Evolutionary conservation across 169 alveolate species (phyloP).

Genomic region (Cryptosporidium sp.): DNA sequence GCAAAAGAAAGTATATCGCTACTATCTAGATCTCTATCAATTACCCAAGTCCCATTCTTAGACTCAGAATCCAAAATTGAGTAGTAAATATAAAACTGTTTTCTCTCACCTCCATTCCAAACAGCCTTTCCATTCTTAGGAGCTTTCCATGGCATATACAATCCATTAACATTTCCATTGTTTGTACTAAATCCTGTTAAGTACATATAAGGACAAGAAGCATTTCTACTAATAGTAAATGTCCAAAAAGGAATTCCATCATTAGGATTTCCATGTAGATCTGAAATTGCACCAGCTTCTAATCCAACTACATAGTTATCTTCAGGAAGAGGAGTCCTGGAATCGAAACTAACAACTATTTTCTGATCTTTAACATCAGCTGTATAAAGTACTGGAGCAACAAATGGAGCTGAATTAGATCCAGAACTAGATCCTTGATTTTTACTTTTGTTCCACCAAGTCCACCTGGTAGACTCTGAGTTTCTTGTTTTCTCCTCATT

Average conservation of each 20-base stretch:
- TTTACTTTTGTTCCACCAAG: constrained; percentile 73
- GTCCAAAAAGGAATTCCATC: constrained; percentile 62
- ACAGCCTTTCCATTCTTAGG: constrained; percentile 77
- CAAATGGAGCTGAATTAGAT: background rate
- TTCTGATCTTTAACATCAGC: constrained; percentile 78
- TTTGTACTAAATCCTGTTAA: constrained; percentile 80
- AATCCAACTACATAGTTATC: constrained; percentile 78
- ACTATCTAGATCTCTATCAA: constrained; percentile 79
- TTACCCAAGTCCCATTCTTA: constrained; percentile 79
- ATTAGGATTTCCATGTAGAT: constrained; percentile 79
- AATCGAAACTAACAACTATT: constrained; percentile 76
- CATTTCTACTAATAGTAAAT: constrained; percentile 78
- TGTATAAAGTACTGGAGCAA: constrained; percentile 31
- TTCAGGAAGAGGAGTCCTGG: constrained; percentile 78
- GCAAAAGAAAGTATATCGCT: constrained; percentile 77
- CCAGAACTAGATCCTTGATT: constrained; percentile 8
- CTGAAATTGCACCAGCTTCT: constrained; percentile 78
- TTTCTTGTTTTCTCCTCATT: constrained; percentile 36
- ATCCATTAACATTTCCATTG: constrained; percentile 80
- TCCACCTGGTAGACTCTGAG: constrained; percentile 48
- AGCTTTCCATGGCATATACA: constrained; percentile 80
- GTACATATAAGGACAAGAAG: constrained; percentile 81
- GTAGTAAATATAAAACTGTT: constrained; percentile 78
- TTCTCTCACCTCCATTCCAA: constrained; percentile 81
- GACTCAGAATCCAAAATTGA: constrained; percentile 28